Base-by-base conservation (phyloP, 768 basidiomycete genomes). In the Harrya chromipes region DNA sequence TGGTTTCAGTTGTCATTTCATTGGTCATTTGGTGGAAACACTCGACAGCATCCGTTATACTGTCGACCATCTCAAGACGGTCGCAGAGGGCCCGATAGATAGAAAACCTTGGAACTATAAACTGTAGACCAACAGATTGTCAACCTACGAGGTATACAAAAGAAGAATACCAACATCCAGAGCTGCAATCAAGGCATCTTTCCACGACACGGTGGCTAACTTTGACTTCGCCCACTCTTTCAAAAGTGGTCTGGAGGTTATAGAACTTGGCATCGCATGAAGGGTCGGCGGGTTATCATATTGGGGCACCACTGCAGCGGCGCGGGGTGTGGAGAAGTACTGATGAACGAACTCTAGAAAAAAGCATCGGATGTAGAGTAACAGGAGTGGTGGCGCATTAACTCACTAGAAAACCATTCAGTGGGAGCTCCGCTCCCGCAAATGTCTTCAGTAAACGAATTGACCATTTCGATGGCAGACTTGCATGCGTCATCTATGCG, bases 1-100 rank as follows among this genome's bases (percentile, higher is more conserved):
- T 33, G 11, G 13, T 12, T 11, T 14, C 31, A 11, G 11, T 24
- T 27, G 26, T 31, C 1, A 4, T 20, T 31, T 53, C 43, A 3
- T 2, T 16, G 2, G 4, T 7, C 47, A 56, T 46, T 46, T 39
- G 31, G 4, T 27, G 35, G 40, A 49, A 37, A 40, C 54, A 55
- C 10, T 48, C 31, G 11, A 23, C 12, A 1, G 40, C 51, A 0
- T 55, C 43, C 4, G 2, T 14, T 9, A 43, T 5, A 6, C 31
- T 10, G 21, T 23, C 20, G 2, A 16, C 14, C 8, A 2, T 31
- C 33, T 43, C 43, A 1, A 54, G 37, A 13, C 8, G 12, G 10
- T 43, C 41, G 19, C 49, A 54, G 16, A 54, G 13, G 0, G 3
- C 42, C 3, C 14, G 37, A n/a, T 40, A 51, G 2, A 47, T 39